Evolutionary conservation across 2,329 filamentous ascomycete genomes (phyloP), one percentile per base, ranked within the genome.

Genomic region (Calonectria pseudoreteaudii): DNA sequence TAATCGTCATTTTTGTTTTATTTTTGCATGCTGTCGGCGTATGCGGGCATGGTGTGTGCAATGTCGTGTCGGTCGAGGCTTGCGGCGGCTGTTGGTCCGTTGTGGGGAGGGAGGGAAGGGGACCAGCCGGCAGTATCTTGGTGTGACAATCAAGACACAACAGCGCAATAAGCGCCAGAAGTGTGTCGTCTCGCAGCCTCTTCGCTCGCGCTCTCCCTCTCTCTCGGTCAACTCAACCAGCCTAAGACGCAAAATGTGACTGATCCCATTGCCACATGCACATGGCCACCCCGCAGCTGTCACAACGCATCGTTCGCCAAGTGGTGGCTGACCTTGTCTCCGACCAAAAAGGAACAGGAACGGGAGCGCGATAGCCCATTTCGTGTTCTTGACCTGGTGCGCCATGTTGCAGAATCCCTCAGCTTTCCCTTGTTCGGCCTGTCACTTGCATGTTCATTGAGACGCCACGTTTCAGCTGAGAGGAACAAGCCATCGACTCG

Each of bases 151-250:
- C 44, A 66, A 66, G 16, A 26, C 44, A 64, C 38, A 26, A 64
- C 60, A 64, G 60, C 64, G 64, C 64, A 66, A 53, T 66, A 66
- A 41, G 64, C 64, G 64, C 64, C 64, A 66, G 30, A 53, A 66
- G 64, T 53, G 64, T 53, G 26, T 36, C 36, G 23, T 36, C 56
- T 62, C 56, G 36, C 56, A 60, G 14, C 30, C n/a, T 13, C n/a
- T 14, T n/a, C 10, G n/a, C n/a, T 41, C 23, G 11, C 30, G 16
- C 5, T 10, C 53, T 26, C 52, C 20, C n/a, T 47, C 44, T 23
- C 44, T 23, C n/a, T 47, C n/a, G n/a, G 20, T 23, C 44, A 47
- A 47, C n/a, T 47, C 41, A 11, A 47, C 41, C 53, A 58, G 38
- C n/a, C 53, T 34, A 11, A 28, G 34, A 23, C 20, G n/a, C 31